Base-by-base conservation (phyloP, 805 yeast genomes). In the Priceomyces melissophilus region DNA sequence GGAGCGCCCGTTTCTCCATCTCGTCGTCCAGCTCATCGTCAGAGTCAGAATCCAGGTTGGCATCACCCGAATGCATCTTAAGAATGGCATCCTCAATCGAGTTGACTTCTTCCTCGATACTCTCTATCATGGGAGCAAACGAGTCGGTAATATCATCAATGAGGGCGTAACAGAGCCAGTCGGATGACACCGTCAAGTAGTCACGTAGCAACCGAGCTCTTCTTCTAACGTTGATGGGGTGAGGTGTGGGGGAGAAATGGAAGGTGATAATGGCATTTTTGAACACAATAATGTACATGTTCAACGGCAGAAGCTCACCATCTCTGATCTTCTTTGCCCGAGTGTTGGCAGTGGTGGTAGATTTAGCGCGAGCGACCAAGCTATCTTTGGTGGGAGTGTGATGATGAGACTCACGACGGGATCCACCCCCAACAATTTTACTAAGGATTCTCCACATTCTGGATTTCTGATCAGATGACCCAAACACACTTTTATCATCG, bases 111-210 rank as follows among this genome's bases (percentile, higher is more conserved):
- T 82, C 88, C 57, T 93, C 98, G 39, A 93, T 90, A 35, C 91
- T 79, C 43, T 87, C 95, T 47, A 93, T 90, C 84, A 93, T 80
- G 2, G 99, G 99, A 1, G 95, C 98, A 70, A 87, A 93, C 0
- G 95, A 95, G 70, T 93, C 99, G 0, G 97, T 91, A 48, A 93
- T 87, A 60, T 93, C 98, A 67, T 93, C 99, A 52, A 93, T 87
- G 47, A 93, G 67, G 0, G 98, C 98, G 64, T 93, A 93, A 1
- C 96, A 91, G 35, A 93, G 84, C 99, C 99, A 93, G 61, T 93
- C 98, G 0, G 97, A 81, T 2, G 91, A 79, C 4, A 93, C 96
- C 2, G 87, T 87, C 46, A 93, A 69, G 56, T 90, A 91, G 59
- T 93, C 99, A 46, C 83, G 75, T 47, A 91, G 71, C 47, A 93